Conservation (phyloP, 306 rosid genomes). For the Dryas drummondii region DNA sequence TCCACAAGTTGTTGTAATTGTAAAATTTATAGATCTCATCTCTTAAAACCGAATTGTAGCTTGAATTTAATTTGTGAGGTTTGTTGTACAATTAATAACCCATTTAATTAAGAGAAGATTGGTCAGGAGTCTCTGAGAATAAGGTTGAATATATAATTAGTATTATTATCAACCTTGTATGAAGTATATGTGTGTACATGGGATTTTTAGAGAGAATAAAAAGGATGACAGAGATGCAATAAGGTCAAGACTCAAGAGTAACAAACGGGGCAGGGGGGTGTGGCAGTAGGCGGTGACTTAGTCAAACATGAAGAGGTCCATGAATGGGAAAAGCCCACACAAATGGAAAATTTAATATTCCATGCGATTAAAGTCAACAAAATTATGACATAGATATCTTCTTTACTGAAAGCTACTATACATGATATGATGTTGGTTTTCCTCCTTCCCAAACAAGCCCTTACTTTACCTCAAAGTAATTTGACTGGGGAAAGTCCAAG, state of each 20-base stretch:
- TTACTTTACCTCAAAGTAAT: not conserved
- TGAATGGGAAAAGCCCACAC: not conserved
- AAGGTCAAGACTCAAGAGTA: no score
- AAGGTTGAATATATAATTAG: no score
- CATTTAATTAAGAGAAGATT: no score
- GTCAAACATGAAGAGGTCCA: slow-evolving; percentile 1
- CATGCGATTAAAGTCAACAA: slow-evolving; percentile 18
- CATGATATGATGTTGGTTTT: not conserved
- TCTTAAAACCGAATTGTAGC: no score
- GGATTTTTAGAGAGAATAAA: not conserved
- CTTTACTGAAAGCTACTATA: not conserved
- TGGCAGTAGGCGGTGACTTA: slow-evolving; percentile 8
- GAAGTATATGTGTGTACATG: no score
- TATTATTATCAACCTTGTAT: no score
- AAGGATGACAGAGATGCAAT: not conserved
- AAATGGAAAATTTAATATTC: slow-evolving; percentile 4
- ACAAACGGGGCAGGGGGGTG: not conserved
- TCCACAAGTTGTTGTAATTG: no score
- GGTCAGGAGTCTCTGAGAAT: no score
- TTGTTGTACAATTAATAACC: no score
- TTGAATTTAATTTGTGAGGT: no score
- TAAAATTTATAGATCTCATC: no score
- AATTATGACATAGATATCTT: not conserved
- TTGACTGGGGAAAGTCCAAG: not conserved
- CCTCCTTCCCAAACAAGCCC: not conserved